Conservation (phyloP, 2,329 filamentous ascomycete species). For the Plenodomus biglobosus region DNA sequence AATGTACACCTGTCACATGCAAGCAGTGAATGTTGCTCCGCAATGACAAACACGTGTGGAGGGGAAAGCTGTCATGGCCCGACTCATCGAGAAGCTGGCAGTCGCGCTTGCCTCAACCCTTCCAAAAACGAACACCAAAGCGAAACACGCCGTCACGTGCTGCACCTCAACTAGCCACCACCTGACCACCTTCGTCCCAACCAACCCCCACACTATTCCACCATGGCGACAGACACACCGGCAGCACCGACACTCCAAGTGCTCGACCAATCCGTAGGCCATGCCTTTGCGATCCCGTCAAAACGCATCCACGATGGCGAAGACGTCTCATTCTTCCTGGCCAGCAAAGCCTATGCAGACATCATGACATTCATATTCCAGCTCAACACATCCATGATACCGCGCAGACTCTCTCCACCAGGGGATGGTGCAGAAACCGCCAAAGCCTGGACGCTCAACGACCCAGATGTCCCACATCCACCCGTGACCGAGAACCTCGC, state of each 20-base stretch:
- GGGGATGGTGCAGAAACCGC: conserved; percentile 43
- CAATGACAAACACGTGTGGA: not conserved
- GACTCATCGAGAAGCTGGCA: not conserved
- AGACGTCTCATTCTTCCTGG: conserved; percentile 79
- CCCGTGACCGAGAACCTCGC: conserved; percentile 66
- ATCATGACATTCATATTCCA: conserved; percentile 87
- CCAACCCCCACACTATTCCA: conserved; percentile 12
- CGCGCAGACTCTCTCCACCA: conserved; percentile 55
- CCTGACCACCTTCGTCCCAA: conserved; percentile 5
- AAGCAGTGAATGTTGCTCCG: too few relatives aligned
- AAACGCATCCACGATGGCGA: conserved; percentile 85
- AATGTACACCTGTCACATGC: too few relatives aligned
- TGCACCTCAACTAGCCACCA: not conserved
- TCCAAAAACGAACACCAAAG: not conserved
- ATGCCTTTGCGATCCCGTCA: conserved; percentile 63
- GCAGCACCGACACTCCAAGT: conserved; percentile 23
- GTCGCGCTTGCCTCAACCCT: not conserved
- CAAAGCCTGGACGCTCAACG: conserved; percentile 56
- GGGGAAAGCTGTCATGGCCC: not conserved
- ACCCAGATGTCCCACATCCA: conserved; percentile 51
- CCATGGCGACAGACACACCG: conserved; percentile 24
- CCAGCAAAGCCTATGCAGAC: conserved; percentile 79
- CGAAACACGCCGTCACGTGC: conserved; percentile 27
- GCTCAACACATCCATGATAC: conserved; percentile 84
- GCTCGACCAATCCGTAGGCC: conserved; percentile 22